Conservation (phyloP, 23 red algal species). For the Gracilaria domingensis region DNA sequence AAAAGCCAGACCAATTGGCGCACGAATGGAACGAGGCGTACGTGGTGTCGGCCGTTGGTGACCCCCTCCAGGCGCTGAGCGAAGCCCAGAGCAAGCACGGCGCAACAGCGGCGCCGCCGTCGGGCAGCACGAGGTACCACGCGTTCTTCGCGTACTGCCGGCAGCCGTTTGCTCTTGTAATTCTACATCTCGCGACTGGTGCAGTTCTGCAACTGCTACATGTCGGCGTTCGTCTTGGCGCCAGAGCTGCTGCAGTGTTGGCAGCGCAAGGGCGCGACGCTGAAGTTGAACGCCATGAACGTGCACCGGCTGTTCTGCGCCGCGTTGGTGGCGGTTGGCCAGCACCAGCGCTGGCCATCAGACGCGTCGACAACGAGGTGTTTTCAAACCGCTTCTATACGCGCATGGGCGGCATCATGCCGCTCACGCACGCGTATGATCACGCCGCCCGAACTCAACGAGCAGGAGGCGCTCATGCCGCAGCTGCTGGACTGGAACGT, state of each 20-base stretch:
- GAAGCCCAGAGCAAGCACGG: background rate
- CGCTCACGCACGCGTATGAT: too few species aligned
- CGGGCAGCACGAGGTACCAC: constrained; percentile 18
- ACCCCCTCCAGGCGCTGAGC: background rate
- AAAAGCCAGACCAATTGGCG: too few species aligned
- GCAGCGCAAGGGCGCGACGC: background rate
- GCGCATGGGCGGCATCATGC: constrained; percentile 73
- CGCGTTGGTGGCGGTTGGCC: too few species aligned
- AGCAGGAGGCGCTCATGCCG: constrained; percentile 66
- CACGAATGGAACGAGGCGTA: background rate
- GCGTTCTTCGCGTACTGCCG: constrained; percentile 59
- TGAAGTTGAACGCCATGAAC: constrained; percentile 52
- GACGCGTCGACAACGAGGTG: constrained; percentile 83
- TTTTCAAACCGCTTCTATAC: constrained; percentile 84
- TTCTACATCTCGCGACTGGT: constrained; percentile 81
- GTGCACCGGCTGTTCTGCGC: constrained; percentile 80
- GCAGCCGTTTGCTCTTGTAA: constrained; percentile 66
- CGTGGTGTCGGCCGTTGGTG: background rate
- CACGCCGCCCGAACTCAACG: constrained; percentile 69
- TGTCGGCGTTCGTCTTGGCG: constrained; percentile 49
- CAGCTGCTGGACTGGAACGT: constrained; percentile 56
- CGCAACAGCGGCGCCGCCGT: too few species aligned
- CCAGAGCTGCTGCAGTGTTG: constrained; percentile 39
- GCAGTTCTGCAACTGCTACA: constrained; percentile 70
- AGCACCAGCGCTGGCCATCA: constrained; percentile 77